A percentile compares a stretch with the other conserved stretches of the same genome.
phyloP scores from a whole-genome alignment of 768 basidiomycete species.

The Rhizopogon salebrosus region DNA sequence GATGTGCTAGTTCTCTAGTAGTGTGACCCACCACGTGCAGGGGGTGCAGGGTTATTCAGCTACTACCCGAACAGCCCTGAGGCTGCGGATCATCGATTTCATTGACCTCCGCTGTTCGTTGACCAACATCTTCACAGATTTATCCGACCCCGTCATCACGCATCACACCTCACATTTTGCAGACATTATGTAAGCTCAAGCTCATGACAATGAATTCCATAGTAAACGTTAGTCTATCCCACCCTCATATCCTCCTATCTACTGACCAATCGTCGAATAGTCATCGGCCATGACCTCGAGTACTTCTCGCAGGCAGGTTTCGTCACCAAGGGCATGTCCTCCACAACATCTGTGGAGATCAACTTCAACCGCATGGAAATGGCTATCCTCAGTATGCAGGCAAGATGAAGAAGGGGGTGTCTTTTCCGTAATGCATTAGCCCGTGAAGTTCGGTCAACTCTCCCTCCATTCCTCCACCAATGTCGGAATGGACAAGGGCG shows the following conservation, averaged over 20 bases:
- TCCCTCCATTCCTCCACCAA: conserved; percentile 98
- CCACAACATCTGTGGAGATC: conserved; percentile 97
- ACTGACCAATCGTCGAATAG: conserved; percentile 33
- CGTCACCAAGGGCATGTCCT: conserved; percentile 99
- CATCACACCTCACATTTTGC: conserved; percentile 79
- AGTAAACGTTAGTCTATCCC: conserved; percentile 50
- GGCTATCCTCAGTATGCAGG: conserved; percentile 99
- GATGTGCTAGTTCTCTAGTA: no score
- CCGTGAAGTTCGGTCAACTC: conserved; percentile 96
- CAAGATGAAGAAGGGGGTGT: conserved; percentile 99
- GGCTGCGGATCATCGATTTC: conserved; percentile 9
- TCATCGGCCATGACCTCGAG: conserved; percentile 89
- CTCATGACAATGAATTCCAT: conserved; percentile 57
- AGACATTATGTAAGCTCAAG: conserved; percentile 79
- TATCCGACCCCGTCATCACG: conserved; percentile 39
- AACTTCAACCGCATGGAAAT: conserved; percentile 99
- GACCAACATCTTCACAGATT: conserved; percentile 3
- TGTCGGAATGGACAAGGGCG: conserved; percentile 80
- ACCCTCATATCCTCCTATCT: conserved; percentile 2
- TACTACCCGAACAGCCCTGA: not conserved
- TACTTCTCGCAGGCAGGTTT: conserved; percentile 99
- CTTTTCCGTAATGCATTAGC: conserved; percentile 99
- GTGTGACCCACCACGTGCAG: not conserved
- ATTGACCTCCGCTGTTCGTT: conserved; percentile 13
- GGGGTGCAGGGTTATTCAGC: not conserved